A percentile compares a stretch with the other conserved stretches of the same genome.
These are phyloP conservation scores for Yamadazyma nakazawae DNA, from an alignment of 805 yeast species.

Conservation along the genomic window DNA sequence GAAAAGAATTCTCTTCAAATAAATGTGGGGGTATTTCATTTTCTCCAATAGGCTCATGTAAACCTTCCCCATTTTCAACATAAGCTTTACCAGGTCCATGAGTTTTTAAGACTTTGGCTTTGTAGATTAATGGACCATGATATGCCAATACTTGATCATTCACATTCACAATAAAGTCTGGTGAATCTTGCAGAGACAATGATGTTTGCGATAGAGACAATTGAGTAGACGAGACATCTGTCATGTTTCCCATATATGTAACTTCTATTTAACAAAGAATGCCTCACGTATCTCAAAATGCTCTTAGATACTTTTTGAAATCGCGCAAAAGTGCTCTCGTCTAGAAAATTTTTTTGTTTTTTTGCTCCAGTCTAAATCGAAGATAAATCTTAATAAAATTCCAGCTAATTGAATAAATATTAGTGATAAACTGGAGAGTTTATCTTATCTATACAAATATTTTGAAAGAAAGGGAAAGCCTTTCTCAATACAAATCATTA, in stretches of 20 bases:
- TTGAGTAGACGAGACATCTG: not conserved
- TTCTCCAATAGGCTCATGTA: conserved; percentile 31
- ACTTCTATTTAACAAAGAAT: not conserved
- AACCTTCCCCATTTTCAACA: conserved; percentile 40
- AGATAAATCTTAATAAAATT: not conserved
- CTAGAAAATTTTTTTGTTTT: conserved; percentile 1
- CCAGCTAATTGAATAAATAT: not conserved
- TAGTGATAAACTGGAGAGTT: not conserved
- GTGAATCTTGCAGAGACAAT: not conserved
- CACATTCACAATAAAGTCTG: conserved; percentile 10
- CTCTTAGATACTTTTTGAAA: not conserved
- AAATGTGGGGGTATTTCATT: conserved; percentile 22
- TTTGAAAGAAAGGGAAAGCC: not conserved
- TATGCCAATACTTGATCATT: conserved; percentile 56
- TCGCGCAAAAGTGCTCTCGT: conserved; percentile 3
- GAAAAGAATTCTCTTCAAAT: conserved; percentile 44
- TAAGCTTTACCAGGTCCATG: conserved; percentile 52
- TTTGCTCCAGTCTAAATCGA: conserved; percentile 1
- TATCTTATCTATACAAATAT: not conserved
- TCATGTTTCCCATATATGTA: not conserved
- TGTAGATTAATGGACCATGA: conserved; percentile 88
- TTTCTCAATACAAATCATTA: not conserved
- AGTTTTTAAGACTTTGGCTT: conserved; percentile 71
- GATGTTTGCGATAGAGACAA: not conserved
- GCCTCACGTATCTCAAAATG: conserved; percentile 8